A percentile compares a stretch with the other conserved stretches of the same genome.
These are phyloP conservation scores for Verticillium nonalfalfae DNA, from an alignment of 2,329 filamentous ascomycete species.

Conservation along the genomic window DNA sequence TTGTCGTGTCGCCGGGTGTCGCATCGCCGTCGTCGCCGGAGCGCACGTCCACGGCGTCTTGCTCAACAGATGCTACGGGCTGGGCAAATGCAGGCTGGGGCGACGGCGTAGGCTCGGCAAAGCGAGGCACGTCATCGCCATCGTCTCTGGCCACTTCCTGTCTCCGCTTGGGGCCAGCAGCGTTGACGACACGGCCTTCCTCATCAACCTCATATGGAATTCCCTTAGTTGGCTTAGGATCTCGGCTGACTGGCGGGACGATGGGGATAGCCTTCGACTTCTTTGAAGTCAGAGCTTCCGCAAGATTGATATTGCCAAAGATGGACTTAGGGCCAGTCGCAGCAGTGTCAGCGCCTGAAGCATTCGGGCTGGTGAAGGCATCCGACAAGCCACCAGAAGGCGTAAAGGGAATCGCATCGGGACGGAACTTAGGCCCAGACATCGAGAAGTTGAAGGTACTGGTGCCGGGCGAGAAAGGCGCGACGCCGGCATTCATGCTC, in stretches of 20 bases:
- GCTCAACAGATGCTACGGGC: constrained; percentile 4
- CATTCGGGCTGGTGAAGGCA: constrained; percentile 37
- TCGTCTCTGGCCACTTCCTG: constrained; percentile 55
- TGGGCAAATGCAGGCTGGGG: constrained; percentile 16
- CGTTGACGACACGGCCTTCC: constrained; percentile 51
- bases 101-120: constrained; percentile 48
- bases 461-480: constrained; percentile 63
- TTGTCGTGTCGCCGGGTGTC: constrained; percentile 37
- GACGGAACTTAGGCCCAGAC: constrained; percentile 62
- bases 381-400: constrained; percentile 45
- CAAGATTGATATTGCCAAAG: constrained; percentile 57
- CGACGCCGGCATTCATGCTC: constrained; percentile 48
- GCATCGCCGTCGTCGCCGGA: constrained; percentile 34
- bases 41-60: constrained; percentile 2
- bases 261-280: constrained; percentile 83
- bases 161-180: constrained; percentile 70
- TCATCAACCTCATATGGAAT: constrained; percentile 39
- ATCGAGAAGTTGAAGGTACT: constrained; percentile 64
- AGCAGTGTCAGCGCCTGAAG: constrained; percentile 36
- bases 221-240: constrained; percentile 23
- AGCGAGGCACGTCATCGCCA: constrained; percentile 68
- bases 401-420: constrained; percentile 71
- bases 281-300: constrained; percentile 62
- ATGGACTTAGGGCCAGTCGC: constrained; percentile 45
- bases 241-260: constrained; percentile 53